Evolutionary conservation across 139 green algal genomes (phyloP), one percentile per base, ranked within the genome.

Genomic region (Yamagishiella unicocca): DNA sequence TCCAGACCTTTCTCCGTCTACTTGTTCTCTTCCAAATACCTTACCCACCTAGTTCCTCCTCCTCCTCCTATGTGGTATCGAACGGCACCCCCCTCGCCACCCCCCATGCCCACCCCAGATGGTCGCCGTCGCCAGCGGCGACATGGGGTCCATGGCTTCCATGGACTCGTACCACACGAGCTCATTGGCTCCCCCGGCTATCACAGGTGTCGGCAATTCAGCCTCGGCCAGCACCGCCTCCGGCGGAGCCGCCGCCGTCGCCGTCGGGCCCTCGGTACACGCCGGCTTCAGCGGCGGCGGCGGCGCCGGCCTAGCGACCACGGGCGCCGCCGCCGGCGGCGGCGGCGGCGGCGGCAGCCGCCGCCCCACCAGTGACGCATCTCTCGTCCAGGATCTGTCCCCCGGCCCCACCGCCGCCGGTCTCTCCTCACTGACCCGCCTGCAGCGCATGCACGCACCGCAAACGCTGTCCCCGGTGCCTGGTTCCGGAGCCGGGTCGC

Each of bases 371-470:
- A 82, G 53, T 50, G 74, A 82, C 27, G 74, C 74, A 1, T 72
- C 53, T 6, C 54, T 83, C 35, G 76, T 83, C 0, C 77, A 84
- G 38, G 77, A 84, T 38, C 40, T 84, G 31, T 73, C 77, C 5
- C 77, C 77, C 4, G 77, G 55, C 0, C 77, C 77, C 5, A 27
- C 37, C 14, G 55, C 53, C 0, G 55, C 76, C 4, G 53, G 53
- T 4, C 55, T 83, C 6, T 42, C 53, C 35, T 4, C 31, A 1
- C 17, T 66, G 17, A 67, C 76, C 0, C 54, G 76, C 5, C 35
- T 83, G 31, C 76, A 83, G 76, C 76, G 76, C 0, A 38, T 83
- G 76, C 76, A 83, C 54, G 76, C 27, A 33, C 74, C 21, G 74
- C 74, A 14, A 24, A 22, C 25, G 72, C n/a, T n/a, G n/a, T n/a